Evolutionary conservation across 1,284 basidiomycete species (phyloP).

Genomic region (Grifola frondosa): DNA sequence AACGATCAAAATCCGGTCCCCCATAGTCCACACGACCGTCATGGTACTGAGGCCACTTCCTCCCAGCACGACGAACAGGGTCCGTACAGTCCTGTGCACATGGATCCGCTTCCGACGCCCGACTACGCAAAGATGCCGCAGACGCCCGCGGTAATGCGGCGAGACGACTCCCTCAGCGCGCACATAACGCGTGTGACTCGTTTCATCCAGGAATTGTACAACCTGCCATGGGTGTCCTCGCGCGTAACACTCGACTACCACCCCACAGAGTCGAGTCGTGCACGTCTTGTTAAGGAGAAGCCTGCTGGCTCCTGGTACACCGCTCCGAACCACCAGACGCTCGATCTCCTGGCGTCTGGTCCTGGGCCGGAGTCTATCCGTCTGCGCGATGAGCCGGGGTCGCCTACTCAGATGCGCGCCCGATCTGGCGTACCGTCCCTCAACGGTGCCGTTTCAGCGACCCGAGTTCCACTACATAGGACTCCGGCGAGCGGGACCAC

Average conservation of each 20-base stretch:
- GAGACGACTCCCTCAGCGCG: slow-evolving; percentile 30
- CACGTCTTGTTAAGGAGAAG: slow-evolving; percentile 21
- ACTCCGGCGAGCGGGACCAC: slow-evolving; percentile 22
- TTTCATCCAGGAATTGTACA: slow-evolving; percentile 31
- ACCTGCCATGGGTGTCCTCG: slow-evolving; percentile 34
- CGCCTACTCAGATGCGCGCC: slow-evolving; percentile 5
- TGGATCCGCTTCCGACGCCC: slow-evolving; percentile 25
- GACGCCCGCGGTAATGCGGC: slow-evolving; percentile 16
- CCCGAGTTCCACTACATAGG: slow-evolving; percentile 11
- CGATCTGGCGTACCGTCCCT: slow-evolving; percentile 7
- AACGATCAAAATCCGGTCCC: slow-evolving; percentile 3
- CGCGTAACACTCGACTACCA: slow-evolving; percentile 31
- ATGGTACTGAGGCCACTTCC: slow-evolving; percentile 5
- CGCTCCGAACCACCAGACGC: slow-evolving; percentile 23
- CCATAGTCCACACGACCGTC: slow-evolving; percentile 6
- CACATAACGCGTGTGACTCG: slow-evolving; percentile 29
- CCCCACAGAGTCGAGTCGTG: slow-evolving; percentile 27
- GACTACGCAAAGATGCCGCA: slow-evolving; percentile 36
- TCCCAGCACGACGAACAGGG: no score
- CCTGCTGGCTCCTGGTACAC: slow-evolving; percentile 33
- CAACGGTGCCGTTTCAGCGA: slow-evolving; percentile 10
- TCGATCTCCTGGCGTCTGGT: slow-evolving; percentile 30
- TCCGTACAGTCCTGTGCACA: slow-evolving; percentile 21
- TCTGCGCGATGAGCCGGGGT: slow-evolving; percentile 8
- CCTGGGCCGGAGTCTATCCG: slow-evolving; percentile 7